Conservation (phyloP, 2,329 filamentous ascomycete species). For the Rasamsonia emersonii region DNA sequence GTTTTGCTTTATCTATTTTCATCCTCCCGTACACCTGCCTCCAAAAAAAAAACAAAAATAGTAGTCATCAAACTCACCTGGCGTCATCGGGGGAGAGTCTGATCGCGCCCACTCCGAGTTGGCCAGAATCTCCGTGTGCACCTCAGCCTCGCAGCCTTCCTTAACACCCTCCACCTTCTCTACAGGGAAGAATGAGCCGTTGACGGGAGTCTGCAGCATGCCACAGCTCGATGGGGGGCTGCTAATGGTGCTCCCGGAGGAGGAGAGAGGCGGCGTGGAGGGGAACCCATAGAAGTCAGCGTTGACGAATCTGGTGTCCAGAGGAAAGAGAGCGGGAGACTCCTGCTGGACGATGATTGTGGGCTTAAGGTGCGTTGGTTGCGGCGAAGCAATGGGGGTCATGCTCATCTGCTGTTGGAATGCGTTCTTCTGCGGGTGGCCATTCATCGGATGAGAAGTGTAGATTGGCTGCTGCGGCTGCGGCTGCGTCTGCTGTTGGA, state of each 20-base stretch:
- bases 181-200: conserved; percentile 66
- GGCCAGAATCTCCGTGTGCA: conserved; percentile 63
- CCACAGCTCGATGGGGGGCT: conserved; percentile 72
- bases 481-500: conserved; percentile 18
- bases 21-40: too few relatives aligned
- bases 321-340: conserved; percentile 46
- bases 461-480: conserved; percentile 29
- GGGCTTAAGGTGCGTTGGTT: conserved; percentile 65
- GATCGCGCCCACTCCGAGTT: conserved; percentile 67
- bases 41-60: conserved; percentile 5
- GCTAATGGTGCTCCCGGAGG: conserved; percentile 73
- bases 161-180: conserved; percentile 61
- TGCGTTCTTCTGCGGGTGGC: conserved; percentile 36
- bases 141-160: conserved; percentile 61
- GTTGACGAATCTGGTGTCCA: conserved; percentile 67
- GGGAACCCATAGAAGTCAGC: conserved; percentile 63
- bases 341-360: conserved; percentile 58
- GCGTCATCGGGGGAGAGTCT: conserved; percentile 78
- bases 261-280: conserved; percentile 78
- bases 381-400: conserved; percentile 69
- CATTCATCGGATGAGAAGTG: conserved; percentile 34
- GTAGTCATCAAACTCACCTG: conserved; percentile 56
- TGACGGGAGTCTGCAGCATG: conserved; percentile 71
- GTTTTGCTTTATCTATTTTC: conserved; percentile 3
- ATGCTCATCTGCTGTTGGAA: conserved; percentile 33